A percentile compares a stretch with the other conserved stretches of the same genome.
These are phyloP conservation scores for Rhizoclosmatium globosum DNA, from an alignment of 192 early-diverging fungal genomes.

Conservation along the genomic window DNA sequence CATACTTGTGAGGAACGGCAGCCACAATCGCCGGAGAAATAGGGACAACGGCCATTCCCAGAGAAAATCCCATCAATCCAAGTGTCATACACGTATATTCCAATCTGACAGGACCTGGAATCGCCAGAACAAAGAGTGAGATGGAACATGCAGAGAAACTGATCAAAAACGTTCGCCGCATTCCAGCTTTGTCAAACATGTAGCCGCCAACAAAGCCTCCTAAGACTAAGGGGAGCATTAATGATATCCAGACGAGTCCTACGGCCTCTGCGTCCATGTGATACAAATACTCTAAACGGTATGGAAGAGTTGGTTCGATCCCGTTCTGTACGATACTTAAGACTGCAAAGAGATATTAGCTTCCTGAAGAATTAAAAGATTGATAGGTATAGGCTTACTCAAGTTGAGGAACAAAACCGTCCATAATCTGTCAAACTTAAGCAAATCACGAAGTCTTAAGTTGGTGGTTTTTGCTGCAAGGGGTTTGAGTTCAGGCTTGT, in stretches of 20 bases:
- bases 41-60: constrained; percentile 1
- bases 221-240: background rate
- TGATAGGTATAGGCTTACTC: background rate
- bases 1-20: background rate
- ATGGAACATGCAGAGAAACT: background rate
- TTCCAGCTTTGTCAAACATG: background rate
- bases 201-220: background rate
- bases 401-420: background rate
- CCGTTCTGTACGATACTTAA: constrained; percentile 7
- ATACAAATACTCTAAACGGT: background rate
- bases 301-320: constrained; percentile 3
- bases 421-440: background rate
- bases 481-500: background rate
- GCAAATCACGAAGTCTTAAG: background rate
- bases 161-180: background rate
- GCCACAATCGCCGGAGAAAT: background rate
- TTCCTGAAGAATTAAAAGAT: background rate
- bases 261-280: background rate
- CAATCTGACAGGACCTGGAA: background rate
- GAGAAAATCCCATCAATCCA: background rate
- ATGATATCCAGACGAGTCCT: background rate
- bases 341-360: background rate
- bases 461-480: background rate
- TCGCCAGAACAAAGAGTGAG: background rate
- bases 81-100: background rate